Conservation (phyloP, 2,329 filamentous ascomycete genomes). For the Colletotrichum orbiculare region DNA sequence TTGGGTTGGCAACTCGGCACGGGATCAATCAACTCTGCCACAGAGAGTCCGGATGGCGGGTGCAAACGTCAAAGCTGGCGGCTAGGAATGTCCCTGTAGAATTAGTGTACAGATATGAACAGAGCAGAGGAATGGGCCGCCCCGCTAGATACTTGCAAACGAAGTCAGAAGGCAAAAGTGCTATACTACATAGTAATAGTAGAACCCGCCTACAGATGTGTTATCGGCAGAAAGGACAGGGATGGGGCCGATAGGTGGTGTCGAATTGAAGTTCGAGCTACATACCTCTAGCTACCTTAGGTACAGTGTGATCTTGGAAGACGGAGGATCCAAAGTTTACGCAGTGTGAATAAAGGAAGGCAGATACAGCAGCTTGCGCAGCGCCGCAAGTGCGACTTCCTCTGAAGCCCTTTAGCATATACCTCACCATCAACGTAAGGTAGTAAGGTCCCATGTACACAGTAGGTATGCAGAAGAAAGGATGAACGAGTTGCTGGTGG, state of each 20-base stretch:
- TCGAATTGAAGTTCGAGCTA: constrained; percentile 9
- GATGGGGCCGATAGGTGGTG: constrained; percentile 9
- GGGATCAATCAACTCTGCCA: constrained; percentile 12
- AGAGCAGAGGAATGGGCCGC: constrained; percentile 21
- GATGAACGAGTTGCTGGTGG: background rate
- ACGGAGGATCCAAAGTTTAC: too few species aligned
- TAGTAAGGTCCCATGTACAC: background rate
- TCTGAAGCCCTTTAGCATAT: too few species aligned
- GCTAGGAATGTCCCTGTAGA: constrained; percentile 22
- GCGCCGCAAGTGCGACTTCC: too few species aligned
- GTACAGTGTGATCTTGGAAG: too few species aligned
- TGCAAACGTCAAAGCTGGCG: constrained; percentile 18
- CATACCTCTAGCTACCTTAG: too few species aligned
- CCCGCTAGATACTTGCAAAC: constrained; percentile 10
- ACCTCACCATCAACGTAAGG: background rate
- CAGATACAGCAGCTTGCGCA: too few species aligned
- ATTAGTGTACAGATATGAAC: too few species aligned
- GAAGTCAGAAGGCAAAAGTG: constrained; percentile 21
- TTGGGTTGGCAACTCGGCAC: constrained; percentile 24
- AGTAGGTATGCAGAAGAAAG: background rate
- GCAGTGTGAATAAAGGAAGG: too few species aligned
- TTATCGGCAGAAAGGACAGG: background rate
- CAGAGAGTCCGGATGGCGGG: constrained; percentile 14
- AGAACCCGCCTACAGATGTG: background rate
- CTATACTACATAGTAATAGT: too few species aligned